Conservation (phyloP, 331 rosid genomes). For the Pyracantha coccinea region DNA sequence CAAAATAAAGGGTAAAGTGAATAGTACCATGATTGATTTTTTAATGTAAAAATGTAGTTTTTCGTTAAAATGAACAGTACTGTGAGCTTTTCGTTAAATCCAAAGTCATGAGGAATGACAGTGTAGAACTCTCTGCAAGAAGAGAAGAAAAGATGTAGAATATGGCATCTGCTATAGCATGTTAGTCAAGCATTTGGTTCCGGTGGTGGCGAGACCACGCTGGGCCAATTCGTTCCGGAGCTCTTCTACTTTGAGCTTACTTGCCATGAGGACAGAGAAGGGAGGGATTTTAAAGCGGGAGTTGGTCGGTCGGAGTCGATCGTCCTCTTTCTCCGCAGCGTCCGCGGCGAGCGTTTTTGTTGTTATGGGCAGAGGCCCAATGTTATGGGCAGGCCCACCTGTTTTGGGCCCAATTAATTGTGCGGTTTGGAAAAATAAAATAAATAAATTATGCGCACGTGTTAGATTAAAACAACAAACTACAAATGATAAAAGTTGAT, state of each 20-base stretch:
- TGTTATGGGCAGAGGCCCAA: background rate
- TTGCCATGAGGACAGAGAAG: slow-evolving; percentile 33
- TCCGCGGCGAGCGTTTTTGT: background rate
- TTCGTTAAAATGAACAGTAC: too few relatives aligned
- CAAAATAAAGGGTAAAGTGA: too few relatives aligned
- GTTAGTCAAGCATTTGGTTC: slow-evolving; percentile 35
- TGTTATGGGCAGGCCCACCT: background rate
- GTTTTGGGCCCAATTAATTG: background rate
- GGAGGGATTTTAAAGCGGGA: background rate
- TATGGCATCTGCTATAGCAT: too few relatives aligned
- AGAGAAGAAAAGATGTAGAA: too few relatives aligned
- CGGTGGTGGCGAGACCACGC: slow-evolving; percentile 63
- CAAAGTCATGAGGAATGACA: slow-evolving; percentile 92
- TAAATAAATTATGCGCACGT: too few relatives aligned
- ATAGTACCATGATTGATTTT: too few relatives aligned
- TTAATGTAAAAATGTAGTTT: too few relatives aligned
- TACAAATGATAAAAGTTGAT: too few relatives aligned
- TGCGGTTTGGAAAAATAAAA: too few relatives aligned
- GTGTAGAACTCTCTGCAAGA: slow-evolving; percentile 88
- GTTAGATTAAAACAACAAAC: too few relatives aligned
- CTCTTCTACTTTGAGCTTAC: slow-evolving; percentile 61
- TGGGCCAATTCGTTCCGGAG: slow-evolving; percentile 55
- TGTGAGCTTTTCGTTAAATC: too few relatives aligned
- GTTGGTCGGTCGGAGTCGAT: background rate
- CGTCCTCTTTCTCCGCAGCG: background rate